Percentiles rank a stretch among this genome's conserved stretches.
These are phyloP conservation scores for Porogramme epimiltina DNA, from an alignment of 1,284 basidiomycete genomes.

Conservation along the genomic window DNA sequence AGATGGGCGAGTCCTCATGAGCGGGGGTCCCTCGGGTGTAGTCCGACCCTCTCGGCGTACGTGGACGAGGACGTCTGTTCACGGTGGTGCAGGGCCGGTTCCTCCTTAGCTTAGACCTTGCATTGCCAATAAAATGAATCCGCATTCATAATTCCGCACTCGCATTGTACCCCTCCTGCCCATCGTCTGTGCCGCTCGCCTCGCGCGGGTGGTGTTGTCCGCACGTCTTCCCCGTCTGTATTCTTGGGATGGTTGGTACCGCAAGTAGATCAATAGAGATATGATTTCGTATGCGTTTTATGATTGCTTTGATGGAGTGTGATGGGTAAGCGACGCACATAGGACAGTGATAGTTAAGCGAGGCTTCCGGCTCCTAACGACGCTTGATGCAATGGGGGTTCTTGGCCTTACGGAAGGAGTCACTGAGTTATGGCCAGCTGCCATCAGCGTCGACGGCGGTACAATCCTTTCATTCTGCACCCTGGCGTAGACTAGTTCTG, in stretches of 20 bases:
- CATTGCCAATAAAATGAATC: slow-evolving; percentile 26
- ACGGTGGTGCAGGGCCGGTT: slow-evolving; percentile 25
- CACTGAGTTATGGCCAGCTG: no score
- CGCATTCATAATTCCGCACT: slow-evolving; percentile 17
- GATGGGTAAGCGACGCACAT: no score
- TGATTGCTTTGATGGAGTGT: not conserved
- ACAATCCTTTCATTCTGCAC: no score
- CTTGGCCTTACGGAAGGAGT: no score
- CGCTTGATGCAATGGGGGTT: no score
- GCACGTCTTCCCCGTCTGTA: not conserved
- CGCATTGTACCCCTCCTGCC: not conserved
- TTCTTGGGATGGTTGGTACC: not conserved
- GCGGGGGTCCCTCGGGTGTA: not conserved
- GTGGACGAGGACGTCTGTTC: slow-evolving; percentile 14
- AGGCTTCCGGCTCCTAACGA: no score
- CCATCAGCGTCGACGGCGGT: no score
- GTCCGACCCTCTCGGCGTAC: not conserved
- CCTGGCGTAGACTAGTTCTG: no score
- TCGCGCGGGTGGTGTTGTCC: not conserved
- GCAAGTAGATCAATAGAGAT: slow-evolving; percentile 13
- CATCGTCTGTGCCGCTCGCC: no score
- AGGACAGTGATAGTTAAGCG: no score
- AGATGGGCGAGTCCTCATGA: slow-evolving; percentile 67
- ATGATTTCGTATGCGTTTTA: not conserved
- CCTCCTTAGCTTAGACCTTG: slow-evolving; percentile 23